phyloP scores from a whole-genome alignment of 2,329 filamentous ascomycete genomes.

The Microsporum audouinii region DNA sequence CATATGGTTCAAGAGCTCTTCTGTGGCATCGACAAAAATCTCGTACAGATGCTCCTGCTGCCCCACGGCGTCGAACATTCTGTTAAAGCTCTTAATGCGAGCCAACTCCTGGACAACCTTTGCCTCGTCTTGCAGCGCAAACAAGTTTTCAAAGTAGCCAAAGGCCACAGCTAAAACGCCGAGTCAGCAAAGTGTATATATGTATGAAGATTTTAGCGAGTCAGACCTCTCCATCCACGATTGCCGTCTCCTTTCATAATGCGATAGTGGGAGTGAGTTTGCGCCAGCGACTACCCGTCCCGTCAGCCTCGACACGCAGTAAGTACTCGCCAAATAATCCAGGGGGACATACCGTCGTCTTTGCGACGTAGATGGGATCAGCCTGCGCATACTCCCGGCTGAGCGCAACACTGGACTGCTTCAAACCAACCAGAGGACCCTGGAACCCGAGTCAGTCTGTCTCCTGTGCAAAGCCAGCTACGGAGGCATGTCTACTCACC shows the following conservation, averaged over 20 bases:
- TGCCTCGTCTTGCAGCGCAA: slow-evolving; percentile 52
- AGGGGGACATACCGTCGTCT: slow-evolving; percentile 56
- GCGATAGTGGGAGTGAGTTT: slow-evolving; percentile 78
- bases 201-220: slow-evolving; percentile 14
- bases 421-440: slow-evolving; percentile 74
- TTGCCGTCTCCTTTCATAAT: slow-evolving; percentile 85
- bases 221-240: slow-evolving; percentile 93
- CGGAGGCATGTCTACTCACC: slow-evolving; percentile 30
- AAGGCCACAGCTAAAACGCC: slow-evolving; percentile 65
- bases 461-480: no score
- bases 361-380: slow-evolving; percentile 71
- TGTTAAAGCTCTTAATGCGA: slow-evolving; percentile 60
- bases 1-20: slow-evolving; percentile 55
- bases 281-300: slow-evolving; percentile 55
- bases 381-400: slow-evolving; percentile 78
- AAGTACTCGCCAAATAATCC: neutral
- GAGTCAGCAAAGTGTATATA: slow-evolving; percentile 21
- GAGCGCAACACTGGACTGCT: slow-evolving; percentile 64
- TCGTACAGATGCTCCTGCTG: slow-evolving; percentile 61
- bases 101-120: slow-evolving; percentile 59
- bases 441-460: slow-evolving; percentile 29
- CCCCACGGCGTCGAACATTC: slow-evolving; percentile 57
- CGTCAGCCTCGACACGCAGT: neutral
- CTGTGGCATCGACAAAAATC: slow-evolving; percentile 70
- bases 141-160: slow-evolving; percentile 78